These are phyloP conservation scores for Dactylella cylindrospora DNA, from an alignment of 2,329 filamentous ascomycete genomes.

Conservation along the genomic window DNA sequence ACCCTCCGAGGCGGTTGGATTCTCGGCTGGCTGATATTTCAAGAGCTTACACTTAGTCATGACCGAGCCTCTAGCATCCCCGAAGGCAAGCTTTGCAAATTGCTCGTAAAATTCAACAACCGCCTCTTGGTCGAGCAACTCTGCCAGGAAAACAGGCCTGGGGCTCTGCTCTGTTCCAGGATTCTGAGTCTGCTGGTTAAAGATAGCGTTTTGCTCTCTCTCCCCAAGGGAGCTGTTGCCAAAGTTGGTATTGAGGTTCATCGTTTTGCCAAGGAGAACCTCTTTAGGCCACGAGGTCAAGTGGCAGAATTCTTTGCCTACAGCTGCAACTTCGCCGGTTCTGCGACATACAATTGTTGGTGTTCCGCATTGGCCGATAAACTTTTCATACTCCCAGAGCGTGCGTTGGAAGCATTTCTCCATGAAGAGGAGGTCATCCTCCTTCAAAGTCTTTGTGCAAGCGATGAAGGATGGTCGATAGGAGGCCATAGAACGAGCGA, in stretches of 20 bases:
- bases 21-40: slow-evolving; percentile 63
- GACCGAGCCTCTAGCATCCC: slow-evolving; percentile 81
- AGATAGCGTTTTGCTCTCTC: slow-evolving; percentile 55
- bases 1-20: slow-evolving; percentile 16
- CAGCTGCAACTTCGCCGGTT: slow-evolving; percentile 90
- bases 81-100: slow-evolving; percentile 88
- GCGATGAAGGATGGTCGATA: slow-evolving; percentile 93
- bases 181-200: slow-evolving; percentile 59
- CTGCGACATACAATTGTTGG: slow-evolving; percentile 89
- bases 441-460: slow-evolving; percentile 82
- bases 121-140: slow-evolving; percentile 88
- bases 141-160: slow-evolving; percentile 80
- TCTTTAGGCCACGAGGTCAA: slow-evolving; percentile 93
- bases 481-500: slow-evolving; percentile 82
- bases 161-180: slow-evolving; percentile 53
- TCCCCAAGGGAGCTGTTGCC: slow-evolving; percentile 58
- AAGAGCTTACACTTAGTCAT: slow-evolving; percentile 81
- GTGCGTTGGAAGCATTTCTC: slow-evolving; percentile 95
- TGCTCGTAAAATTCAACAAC: slow-evolving; percentile 95
- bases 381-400: slow-evolving; percentile 88
- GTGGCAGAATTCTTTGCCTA: slow-evolving; percentile 95
- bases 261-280: slow-evolving; percentile 79
- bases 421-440: slow-evolving; percentile 92
- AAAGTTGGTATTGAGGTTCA: slow-evolving; percentile 83
- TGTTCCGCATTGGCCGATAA: slow-evolving; percentile 82